Base-by-base conservation (phyloP, 169 alveolate species). In the Nephromyces sp. region DNA sequence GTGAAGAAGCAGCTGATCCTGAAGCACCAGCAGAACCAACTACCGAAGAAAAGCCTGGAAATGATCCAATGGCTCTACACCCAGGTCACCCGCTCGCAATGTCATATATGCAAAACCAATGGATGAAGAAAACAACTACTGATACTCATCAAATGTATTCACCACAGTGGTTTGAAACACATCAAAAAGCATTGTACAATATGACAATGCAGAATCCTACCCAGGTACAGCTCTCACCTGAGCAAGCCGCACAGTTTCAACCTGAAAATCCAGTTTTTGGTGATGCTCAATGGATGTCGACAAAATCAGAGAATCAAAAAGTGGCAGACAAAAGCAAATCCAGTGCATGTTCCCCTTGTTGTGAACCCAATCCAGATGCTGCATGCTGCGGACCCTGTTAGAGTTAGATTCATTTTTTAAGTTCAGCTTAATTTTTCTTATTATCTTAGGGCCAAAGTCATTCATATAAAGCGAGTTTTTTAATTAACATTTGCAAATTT, bases 1-100 rank as follows among this genome's bases (percentile, higher is more conserved):
- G 63, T 27, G 35, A 66, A 51, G 81, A 69, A 66, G 15, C 57
- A 43, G 25, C 57, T 43, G 57, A 43, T 43, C 57, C 57, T 15
- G 57, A 43, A n/a, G 57, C 57, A 43, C 25, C 25, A 43, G 72
- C 66, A 51, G 82, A 57, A 8, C 75, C 72, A 27, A 63, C 72
- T 21, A 57, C 34, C 52, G 82, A 75, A 25, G 76, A 62, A 70
- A 86, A 83, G 66, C 88, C 88, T 3, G 73, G 79, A 28, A n/a
- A 43, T 15, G 57, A 43, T 43, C 57, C 57, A n/a, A 43, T 43
- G n/a, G 84, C 88, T 29, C 70, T 83, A 68, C 84, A 82, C 52
- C 88, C 88, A 3, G 88, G 88, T 21, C 83, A 83, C 67, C 88
- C 88, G n/a, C 84, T 83, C 32, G 77, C 74, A 80, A 83, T 83